Conservation (phyloP, 768 basidiomycete genomes). For the Pleurotus citrinopileatus region DNA sequence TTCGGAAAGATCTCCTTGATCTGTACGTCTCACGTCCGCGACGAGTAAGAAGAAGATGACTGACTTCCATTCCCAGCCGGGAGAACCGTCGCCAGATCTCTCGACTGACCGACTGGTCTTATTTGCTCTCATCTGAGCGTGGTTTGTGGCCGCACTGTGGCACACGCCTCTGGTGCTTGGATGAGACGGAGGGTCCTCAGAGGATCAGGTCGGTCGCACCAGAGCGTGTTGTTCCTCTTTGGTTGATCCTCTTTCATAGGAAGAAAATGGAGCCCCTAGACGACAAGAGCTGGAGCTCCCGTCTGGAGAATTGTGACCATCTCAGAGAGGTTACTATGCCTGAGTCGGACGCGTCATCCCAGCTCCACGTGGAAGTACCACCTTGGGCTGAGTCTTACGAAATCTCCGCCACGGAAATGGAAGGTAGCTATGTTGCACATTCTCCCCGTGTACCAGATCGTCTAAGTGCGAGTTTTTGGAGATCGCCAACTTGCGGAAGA, state of each 20-base stretch:
- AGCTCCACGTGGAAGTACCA: slow-evolving; percentile 57
- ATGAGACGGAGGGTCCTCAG: slow-evolving; percentile 90
- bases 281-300: slow-evolving; percentile 43
- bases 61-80: slow-evolving; percentile 45
- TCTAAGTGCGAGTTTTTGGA: slow-evolving; percentile 14
- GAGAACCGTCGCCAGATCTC: slow-evolving; percentile 74
- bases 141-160: slow-evolving; percentile 75
- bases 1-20: slow-evolving; percentile 72
- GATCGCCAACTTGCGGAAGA: slow-evolving; percentile 71
- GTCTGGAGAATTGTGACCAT: slow-evolving; percentile 40
- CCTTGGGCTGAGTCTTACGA: slow-evolving; percentile 77
- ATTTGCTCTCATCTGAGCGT: slow-evolving; percentile 66
- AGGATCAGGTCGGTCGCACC: slow-evolving; percentile 62
- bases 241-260: slow-evolving; percentile 31
- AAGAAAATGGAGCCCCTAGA: slow-evolving; percentile 73
- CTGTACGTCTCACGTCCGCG: slow-evolving; percentile 41
- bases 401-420: slow-evolving; percentile 57
- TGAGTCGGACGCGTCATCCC: slow-evolving; percentile 46
- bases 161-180: slow-evolving; percentile 66
- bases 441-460: slow-evolving; percentile 5
- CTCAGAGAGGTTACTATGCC: slow-evolving; percentile 51
- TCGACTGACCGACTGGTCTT: slow-evolving; percentile 56
- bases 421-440: slow-evolving; percentile 37
- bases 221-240: neutral
- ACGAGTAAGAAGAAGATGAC: neutral